Evolutionary conservation across 2,329 filamentous ascomycete species (phyloP).

Genomic region (Rhinocladiella similis): DNA sequence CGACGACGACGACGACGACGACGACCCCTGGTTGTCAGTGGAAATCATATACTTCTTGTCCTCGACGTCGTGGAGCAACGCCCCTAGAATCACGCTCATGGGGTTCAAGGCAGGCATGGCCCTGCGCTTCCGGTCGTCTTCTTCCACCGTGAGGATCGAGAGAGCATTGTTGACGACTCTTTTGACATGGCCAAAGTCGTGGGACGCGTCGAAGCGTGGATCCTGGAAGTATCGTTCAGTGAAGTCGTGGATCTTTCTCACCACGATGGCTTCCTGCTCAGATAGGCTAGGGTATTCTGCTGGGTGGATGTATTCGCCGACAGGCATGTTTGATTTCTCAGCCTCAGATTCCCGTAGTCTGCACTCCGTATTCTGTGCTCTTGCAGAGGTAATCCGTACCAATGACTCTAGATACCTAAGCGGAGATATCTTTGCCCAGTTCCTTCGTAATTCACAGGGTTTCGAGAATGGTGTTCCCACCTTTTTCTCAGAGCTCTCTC

Average conservation of each 20-base stretch:
- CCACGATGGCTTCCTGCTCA: slow-evolving; percentile 19
- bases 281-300: slow-evolving; percentile 24
- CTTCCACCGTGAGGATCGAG: slow-evolving; percentile 59
- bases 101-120: slow-evolving; percentile 21
- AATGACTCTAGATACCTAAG: too few relatives aligned
- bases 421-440: too few relatives aligned
- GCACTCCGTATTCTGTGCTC: too few relatives aligned
- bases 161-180: slow-evolving; percentile 75
- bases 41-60: slow-evolving; percentile 31
- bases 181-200: slow-evolving; percentile 82
- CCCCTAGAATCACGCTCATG: slow-evolving; percentile 29
- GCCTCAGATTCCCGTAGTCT: too few relatives aligned
- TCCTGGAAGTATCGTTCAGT: slow-evolving; percentile 28
- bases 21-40: not conserved
- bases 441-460: too few relatives aligned
- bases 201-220: slow-evolving; percentile 66
- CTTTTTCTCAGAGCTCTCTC: too few relatives aligned
- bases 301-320: slow-evolving; percentile 20
- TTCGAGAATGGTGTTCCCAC: too few relatives aligned
- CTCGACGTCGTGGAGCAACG: slow-evolving; percentile 33
- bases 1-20: not conserved
- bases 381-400: too few relatives aligned
- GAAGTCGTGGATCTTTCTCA: slow-evolving; percentile 25
- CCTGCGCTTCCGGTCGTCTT: slow-evolving; percentile 18
- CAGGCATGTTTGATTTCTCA: too few relatives aligned